phyloP scores from a whole-genome alignment of 106 monocot genomes.

The Triglochin maritima region DNA sequence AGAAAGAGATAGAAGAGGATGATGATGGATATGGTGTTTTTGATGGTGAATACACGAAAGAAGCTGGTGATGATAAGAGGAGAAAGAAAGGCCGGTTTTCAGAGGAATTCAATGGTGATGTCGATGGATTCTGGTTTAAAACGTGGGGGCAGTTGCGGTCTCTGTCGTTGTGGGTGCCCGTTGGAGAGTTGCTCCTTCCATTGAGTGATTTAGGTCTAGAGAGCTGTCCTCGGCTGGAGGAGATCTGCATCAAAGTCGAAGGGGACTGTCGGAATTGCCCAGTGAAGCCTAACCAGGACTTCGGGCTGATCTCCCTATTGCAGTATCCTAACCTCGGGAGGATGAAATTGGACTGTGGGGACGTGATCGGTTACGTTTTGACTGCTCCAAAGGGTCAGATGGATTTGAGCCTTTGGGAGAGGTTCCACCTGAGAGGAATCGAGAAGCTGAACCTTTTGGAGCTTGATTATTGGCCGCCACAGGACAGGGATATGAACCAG shows the following conservation, averaged over 20 bases:
- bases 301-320: constrained; percentile 46
- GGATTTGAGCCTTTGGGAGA: constrained; percentile 90
- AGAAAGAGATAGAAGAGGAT: not conserved
- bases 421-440: constrained; percentile 75
- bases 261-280: constrained; percentile 66
- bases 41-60: not conserved
- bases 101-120: constrained; percentile 1
- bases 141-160: constrained; percentile 42
- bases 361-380: constrained; percentile 61
- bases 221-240: constrained; percentile 59
- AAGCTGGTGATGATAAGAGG: not conserved
- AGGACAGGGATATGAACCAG: constrained; percentile 93
- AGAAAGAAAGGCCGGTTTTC: constrained; percentile 39
- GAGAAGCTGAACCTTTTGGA: constrained; percentile 33
- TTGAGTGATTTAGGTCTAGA: constrained; percentile 40
- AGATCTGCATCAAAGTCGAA: constrained; percentile 73
- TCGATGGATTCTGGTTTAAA: constrained; percentile 21
- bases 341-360: constrained; percentile 86
- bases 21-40: not conserved
- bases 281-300: constrained; percentile 13
- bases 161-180: constrained; percentile 76
- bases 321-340: constrained; percentile 40
- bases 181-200: constrained; percentile 55
- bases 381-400: constrained; percentile 83
- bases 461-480: constrained; percentile 99